phyloP scores from a whole-genome alignment of 257 asterid species.

The Jaltomata sinuosa region DNA sequence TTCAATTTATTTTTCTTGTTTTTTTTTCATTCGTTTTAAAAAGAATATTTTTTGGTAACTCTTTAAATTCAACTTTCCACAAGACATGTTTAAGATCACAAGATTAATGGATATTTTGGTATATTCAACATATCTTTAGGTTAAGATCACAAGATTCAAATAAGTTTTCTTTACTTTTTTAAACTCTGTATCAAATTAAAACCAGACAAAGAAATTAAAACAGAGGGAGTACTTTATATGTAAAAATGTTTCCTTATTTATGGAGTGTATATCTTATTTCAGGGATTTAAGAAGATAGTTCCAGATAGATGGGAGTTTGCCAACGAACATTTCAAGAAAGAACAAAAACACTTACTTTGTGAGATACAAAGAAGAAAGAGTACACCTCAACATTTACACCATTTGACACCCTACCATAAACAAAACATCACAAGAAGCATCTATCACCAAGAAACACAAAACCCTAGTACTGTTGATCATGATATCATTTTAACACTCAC shows the following conservation, averaged over 20 bases:
- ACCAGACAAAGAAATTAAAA: too few species aligned
- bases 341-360: slow-evolving; percentile 66
- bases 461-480: neutral
- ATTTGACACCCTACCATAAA: neutral
- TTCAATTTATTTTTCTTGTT: too few species aligned
- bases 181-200: too few species aligned
- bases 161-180: too few species aligned
- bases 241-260: neutral
- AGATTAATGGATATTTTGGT: too few species aligned
- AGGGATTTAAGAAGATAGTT: slow-evolving; percentile 52
- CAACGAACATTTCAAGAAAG: slow-evolving; percentile 52
- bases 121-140: too few species aligned
- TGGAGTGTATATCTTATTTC: neutral
- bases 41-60: too few species aligned
- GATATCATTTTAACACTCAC: slow-evolving; percentile 26
- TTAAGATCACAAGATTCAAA: too few species aligned
- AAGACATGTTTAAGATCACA: too few species aligned
- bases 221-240: neutral
- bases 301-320: slow-evolving; percentile 96
- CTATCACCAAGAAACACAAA: neutral
- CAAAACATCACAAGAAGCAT: neutral
- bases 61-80: too few species aligned
- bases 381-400: slow-evolving; percentile 25
- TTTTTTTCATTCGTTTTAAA: too few species aligned
- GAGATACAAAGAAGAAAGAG: slow-evolving; percentile 88